Evolutionary conservation across 148 eudicot species (phyloP).

Genomic region (Silene conica): DNA sequence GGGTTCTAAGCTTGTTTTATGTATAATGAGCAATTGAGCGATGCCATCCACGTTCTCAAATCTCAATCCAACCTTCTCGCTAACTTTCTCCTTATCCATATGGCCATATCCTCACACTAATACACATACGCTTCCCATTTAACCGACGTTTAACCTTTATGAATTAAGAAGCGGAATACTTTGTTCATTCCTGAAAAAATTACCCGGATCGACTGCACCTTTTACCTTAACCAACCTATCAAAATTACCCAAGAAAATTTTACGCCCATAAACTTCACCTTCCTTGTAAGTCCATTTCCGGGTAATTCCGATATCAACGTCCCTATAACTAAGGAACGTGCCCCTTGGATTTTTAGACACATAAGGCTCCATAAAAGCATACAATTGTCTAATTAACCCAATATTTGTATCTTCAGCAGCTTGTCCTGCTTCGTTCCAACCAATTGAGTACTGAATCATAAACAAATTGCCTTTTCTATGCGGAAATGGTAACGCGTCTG

Average conservation of each 20-base stretch:
- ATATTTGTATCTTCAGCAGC: constrained; percentile 20
- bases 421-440: constrained; percentile 32
- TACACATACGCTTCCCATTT: no score
- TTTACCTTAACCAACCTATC: constrained; percentile 45
- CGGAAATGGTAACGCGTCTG: constrained; percentile 37
- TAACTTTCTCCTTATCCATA: no score
- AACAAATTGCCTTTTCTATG: constrained; percentile 42
- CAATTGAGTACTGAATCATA: constrained; percentile 44
- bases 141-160: no score
- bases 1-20: no score
- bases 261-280: constrained; percentile 44
- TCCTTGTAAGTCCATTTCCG: constrained; percentile 30
- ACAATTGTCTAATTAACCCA: constrained; percentile 29
- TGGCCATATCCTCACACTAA: no score
- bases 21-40: no score
- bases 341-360: constrained; percentile 47
- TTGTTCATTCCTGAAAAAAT: constrained; percentile 44
- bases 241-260: constrained; percentile 43
- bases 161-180: constrained; percentile 34
- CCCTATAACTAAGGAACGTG: constrained; percentile 45
- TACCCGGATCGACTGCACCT: constrained; percentile 39
- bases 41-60: no score
- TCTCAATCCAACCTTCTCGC: no score
- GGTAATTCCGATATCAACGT: constrained; percentile 40
- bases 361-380: constrained; percentile 40